Evolutionary conservation across 805 yeast genomes (phyloP), one percentile per base, ranked within the genome.

Genomic region (Nakazawaea siamensis): DNA sequence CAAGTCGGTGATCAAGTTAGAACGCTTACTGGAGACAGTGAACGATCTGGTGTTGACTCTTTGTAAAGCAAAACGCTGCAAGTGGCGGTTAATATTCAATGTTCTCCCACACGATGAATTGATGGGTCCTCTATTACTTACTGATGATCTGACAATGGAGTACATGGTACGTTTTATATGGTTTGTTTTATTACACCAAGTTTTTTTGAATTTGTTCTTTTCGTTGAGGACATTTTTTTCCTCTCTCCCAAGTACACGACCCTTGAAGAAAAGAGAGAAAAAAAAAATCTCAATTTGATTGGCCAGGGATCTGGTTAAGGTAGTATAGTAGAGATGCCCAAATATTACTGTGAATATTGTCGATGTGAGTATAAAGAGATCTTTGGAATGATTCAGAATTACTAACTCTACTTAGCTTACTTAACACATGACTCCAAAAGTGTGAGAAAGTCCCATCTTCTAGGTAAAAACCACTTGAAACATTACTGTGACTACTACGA

Each of bases 341-440:
- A 78, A 43, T 82, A 78, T 54, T 81, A 79, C 58, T 86, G 95
- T 56, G 92, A 81, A 46, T 86, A 85, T 52, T 86, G 95, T 53
- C 76, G 76, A 50, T 74, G 66, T 58, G 41, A 29, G 64, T 47
- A 14, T 29, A 15, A n/a, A 31, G 12, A 24, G 23, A 20, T 8
- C 10, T 20, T 20, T 8, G 10, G 10, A 20, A 20, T 8, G 23
- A 20, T 8, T 7, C 7, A 20, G 23, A 20, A 20, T 7, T 20
- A 20, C 23, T 20, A 20, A 20, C 23, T 20, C 7, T 20, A 8
- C 23, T 11, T 39, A 58, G 69, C 86, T 14, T 80, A 80, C 47
- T 60, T 87, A 39, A 86, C 95, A 1, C 95, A 86, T 52, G 95
- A 85, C 55, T 80, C 92, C n/a, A 63, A 75, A 47, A 80, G 92